These are phyloP conservation scores for Cryptococcus jaspeensis DNA, from an alignment of 1,284 basidiomycete genomes.

Conservation along the genomic window DNA sequence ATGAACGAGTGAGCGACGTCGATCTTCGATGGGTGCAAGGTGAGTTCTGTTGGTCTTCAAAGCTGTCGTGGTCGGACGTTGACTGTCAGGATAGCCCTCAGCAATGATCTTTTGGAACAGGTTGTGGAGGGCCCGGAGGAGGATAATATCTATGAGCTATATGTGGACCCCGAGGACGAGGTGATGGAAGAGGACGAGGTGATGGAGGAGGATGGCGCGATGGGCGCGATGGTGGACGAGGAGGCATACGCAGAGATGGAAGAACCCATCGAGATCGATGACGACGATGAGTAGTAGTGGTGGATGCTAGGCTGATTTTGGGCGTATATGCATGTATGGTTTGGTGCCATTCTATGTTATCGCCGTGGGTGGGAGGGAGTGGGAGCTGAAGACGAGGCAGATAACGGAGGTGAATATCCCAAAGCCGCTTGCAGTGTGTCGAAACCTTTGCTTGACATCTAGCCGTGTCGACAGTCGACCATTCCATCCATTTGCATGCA, in stretches of 20 bases:
- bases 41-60: slow-evolving; percentile 16
- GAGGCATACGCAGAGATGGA: slow-evolving; percentile 13
- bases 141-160: slow-evolving; percentile 68
- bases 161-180: slow-evolving; percentile 45
- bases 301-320: too few relatives aligned
- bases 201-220: slow-evolving; percentile 17
- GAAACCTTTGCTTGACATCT: too few relatives aligned
- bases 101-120: slow-evolving; percentile 66
- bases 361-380: too few relatives aligned
- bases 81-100: slow-evolving; percentile 56
- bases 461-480: too few relatives aligned
- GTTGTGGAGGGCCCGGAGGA: slow-evolving; percentile 69
- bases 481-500: too few relatives aligned
- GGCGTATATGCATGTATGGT: too few relatives aligned
- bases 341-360: too few relatives aligned
- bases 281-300: too few relatives aligned
- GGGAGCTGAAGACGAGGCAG: too few relatives aligned
- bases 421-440: too few relatives aligned
- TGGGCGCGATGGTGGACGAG: slow-evolving; percentile 8
- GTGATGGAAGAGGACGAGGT: slow-evolving; percentile 17
- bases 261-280: background rate
- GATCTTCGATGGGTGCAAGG: slow-evolving; percentile 39
- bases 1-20: slow-evolving; percentile 4
- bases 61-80: background rate
- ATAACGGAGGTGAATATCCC: too few relatives aligned